phyloP scores from a whole-genome alignment of 2,329 filamentous ascomycete species.

The Fusarium decemcellulare region DNA sequence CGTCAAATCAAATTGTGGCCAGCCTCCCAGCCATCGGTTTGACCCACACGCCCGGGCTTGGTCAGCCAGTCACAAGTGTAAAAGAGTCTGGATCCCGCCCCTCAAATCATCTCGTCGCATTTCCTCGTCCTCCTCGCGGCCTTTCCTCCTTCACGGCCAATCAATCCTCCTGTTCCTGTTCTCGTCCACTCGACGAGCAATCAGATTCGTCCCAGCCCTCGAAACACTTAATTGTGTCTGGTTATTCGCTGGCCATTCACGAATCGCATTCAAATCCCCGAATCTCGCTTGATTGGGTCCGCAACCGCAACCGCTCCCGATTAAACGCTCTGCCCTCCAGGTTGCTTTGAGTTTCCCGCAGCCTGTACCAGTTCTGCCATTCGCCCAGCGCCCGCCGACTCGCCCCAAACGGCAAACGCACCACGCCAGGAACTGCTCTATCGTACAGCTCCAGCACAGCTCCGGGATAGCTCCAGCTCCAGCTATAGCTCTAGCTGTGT shows the following conservation, averaged over 20 bases:
- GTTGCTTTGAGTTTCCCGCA: conserved; percentile 24
- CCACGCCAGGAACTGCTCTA: conserved; percentile 17
- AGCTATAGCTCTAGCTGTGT: too few relatives aligned
- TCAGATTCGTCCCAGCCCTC: conserved; percentile 50
- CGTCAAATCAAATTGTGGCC: conserved; percentile 50
- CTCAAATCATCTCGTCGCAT: conserved; percentile 68
- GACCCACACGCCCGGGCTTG: conserved; percentile 58
- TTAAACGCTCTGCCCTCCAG: conserved; percentile 31
- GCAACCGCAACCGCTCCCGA: conserved; percentile 33
- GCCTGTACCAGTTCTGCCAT: conserved; percentile 27
- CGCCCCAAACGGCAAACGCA: conserved; percentile 38
- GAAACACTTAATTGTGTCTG: conserved; percentile 45
- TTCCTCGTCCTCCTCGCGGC: conserved; percentile 57
- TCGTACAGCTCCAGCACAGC: background rate
- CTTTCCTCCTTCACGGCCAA: conserved; percentile 63
- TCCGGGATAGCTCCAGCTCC: conserved; percentile 7
- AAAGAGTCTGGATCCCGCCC: conserved; percentile 59
- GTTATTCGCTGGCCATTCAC: conserved; percentile 48
- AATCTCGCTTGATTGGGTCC: conserved; percentile 45
- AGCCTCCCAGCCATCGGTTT: conserved; percentile 42
- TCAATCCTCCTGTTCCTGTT: conserved; percentile 56
- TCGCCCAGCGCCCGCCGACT: conserved; percentile 34
- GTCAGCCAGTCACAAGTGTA: conserved; percentile 66
- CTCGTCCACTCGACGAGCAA: conserved; percentile 55
- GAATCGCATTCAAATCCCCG: conserved; percentile 39